A percentile compares a stretch with the other conserved stretches of the same genome.
These are phyloP conservation scores for Ormosia semicastrata DNA, from an alignment of 306 rosid genomes.

Conservation along the genomic window DNA sequence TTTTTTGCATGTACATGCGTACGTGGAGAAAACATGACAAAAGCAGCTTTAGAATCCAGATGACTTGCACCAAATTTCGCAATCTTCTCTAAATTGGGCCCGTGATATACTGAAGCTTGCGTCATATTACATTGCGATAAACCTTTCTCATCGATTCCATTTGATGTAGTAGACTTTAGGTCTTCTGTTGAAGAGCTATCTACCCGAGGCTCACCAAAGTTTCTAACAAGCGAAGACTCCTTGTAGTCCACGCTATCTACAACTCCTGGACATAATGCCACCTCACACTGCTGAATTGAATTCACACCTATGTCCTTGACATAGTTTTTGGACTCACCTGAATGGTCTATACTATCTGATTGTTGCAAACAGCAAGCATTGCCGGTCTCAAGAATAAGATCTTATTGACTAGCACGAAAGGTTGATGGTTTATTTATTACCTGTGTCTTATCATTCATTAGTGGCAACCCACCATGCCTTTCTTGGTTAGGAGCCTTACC, in stretches of 20 bases:
- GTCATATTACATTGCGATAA: slow-evolving; percentile 16
- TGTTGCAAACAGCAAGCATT: slow-evolving; percentile 34
- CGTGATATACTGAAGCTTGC: slow-evolving; percentile 51
- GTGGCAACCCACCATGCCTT: slow-evolving; percentile 56
- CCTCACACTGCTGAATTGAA: slow-evolving; percentile 40
- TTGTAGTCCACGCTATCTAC: slow-evolving; percentile 23
- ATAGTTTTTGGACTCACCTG: slow-evolving; percentile 29
- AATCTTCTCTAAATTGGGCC: slow-evolving; percentile 81
- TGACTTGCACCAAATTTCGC: slow-evolving; percentile 47
- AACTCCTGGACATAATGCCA: background rate
- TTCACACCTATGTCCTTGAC: slow-evolving; percentile 36
- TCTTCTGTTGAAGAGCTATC: slow-evolving; percentile 28
- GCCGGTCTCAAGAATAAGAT: slow-evolving; percentile 28
- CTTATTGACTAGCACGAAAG: slow-evolving; percentile 36
- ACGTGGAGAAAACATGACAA: slow-evolving; percentile 64
- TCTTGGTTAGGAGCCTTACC: slow-evolving; percentile 20
- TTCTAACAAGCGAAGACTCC: slow-evolving; percentile 33
- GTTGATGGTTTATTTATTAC: slow-evolving; percentile 38
- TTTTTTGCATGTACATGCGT: slow-evolving; percentile 40
- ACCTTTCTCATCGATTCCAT: slow-evolving; percentile 41
- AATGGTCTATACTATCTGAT: slow-evolving; percentile 28
- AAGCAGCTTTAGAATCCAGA: slow-evolving; percentile 66
- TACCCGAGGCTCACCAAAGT: slow-evolving; percentile 29
- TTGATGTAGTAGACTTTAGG: slow-evolving; percentile 33
- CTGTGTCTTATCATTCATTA: slow-evolving; percentile 45